Base-by-base conservation (phyloP, 805 yeast species). In the Tetrapisispora namnaoensis region DNA sequence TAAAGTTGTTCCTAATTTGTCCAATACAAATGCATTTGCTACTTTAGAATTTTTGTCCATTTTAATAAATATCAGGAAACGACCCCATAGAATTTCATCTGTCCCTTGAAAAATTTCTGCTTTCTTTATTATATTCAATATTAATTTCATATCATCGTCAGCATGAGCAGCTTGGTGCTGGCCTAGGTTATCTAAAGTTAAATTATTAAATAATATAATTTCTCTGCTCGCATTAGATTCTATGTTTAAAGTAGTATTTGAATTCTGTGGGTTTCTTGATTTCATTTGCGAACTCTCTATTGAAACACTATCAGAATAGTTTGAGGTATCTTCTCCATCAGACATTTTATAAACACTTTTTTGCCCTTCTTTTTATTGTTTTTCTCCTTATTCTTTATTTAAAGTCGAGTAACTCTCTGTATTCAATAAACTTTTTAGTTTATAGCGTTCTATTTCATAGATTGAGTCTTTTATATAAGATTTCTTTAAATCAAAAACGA, bases 1-100 rank as follows among this genome's bases (percentile, higher is more conserved):
- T 28, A 77, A 72, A 3, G 83, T 71, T 37, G 79, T 74, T 0
- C 97, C 98, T 53, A 79, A 80, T 49, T 74, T 76, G 27, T 85
- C 79, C 24, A 85, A 55, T 21, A 83, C 66, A 3, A 79, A 69
- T 3, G 83, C 73, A 48, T 78, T 72, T n/a, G 80, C 66, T 47
- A 71, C 72, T 20, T 67, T 63, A 1, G 80, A 50, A 2, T 21
- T 34, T 2, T 55, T 51, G 30, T 56, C 58, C 21, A 48, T 53
- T 42, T 52, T 55, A 8, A 64, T 53, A 22, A 62, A 56, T 10
- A 56, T 49, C 17, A 62, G 30, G 44, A 63, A 62, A 4, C 47
- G 41, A 14, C 67, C 67, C 67, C 68, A 65, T 36, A 63, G 14
- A 14, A 63, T 30, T 22, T 53, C 55, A 49, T 65, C 68, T 14